Evolutionary conservation across 1,139 yeast species (phyloP), one percentile per base, ranked within the genome.

Genomic region (Debaryomyces fabryi): DNA sequence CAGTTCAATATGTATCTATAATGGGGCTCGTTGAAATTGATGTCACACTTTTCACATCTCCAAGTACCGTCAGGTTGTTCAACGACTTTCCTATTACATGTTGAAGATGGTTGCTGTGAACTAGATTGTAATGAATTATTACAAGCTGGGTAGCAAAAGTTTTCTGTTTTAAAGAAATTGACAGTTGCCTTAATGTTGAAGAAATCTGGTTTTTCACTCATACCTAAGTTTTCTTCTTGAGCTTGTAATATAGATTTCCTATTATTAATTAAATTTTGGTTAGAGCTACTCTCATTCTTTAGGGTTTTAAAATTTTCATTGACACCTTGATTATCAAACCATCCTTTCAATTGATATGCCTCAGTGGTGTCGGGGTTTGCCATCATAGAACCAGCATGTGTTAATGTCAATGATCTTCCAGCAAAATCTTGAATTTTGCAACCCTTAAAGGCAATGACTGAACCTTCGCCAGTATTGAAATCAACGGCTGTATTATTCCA

Each of bases 21-120:
- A 44, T 78, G 74, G 29, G 99, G 97, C 50, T 76, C 78, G 3
- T 79, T 74, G 60, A 82, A 85, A 49, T 80, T 79, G 49, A 79
- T 72, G 59, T 89, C 86, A 78, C 98, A 92, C 66, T 86, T 87
- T 65, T 91, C 98, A 74, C 99, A 95, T 67, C 96, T 82, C 96
- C 96, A 93, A 21, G 84, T 74, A 16, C 85, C 88, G 64, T 86
- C 89, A 36, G 81, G 75, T 49, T 81, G 85, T 60, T 87, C 86
- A 42, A 86, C 69, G 33, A 91, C 89, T 69, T 95, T 95, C 62
- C 91, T 85, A 65, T 86, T 86, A 75, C 99, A 93, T 39, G 81
- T 81, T 43, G 58, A 60, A 2, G 56, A 49, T 18, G 47, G 44
- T 44, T 52, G 58, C 24, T 50, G 49, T 18, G 65, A 58, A 45